Conservation (phyloP, 805 yeast genomes). For the Cyberlindnera euphorbiiphila region DNA sequence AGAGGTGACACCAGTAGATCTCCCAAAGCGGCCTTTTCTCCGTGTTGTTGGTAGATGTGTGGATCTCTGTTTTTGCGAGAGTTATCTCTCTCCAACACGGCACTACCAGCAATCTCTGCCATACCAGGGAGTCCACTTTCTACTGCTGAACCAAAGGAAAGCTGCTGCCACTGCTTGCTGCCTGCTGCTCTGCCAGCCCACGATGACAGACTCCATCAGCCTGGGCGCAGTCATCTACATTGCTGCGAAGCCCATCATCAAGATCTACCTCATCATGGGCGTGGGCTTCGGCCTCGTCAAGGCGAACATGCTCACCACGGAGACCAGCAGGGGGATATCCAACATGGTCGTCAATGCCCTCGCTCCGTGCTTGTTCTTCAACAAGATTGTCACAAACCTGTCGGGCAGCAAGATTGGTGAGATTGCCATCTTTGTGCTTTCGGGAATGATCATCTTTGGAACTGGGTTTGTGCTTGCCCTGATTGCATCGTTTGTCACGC, state of each 20-base stretch:
- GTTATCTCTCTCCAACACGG: too few relatives aligned
- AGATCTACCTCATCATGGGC: constrained; percentile 24
- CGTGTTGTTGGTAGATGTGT: too few relatives aligned
- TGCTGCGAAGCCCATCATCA: constrained; percentile 26
- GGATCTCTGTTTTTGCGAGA: too few relatives aligned
- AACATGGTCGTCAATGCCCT: constrained; percentile 50
- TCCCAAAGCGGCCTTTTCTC: too few relatives aligned
- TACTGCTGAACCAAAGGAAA: too few relatives aligned
- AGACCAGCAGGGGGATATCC: constrained; percentile 49
- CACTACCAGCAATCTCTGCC: too few relatives aligned
- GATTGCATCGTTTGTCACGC: constrained; percentile 34
- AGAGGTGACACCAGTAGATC: too few relatives aligned
- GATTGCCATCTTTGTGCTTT: constrained; percentile 40
- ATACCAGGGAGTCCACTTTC: too few relatives aligned
- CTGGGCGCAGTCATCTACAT: constrained; percentile 24
- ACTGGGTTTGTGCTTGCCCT: constrained; percentile 39
- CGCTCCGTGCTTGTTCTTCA: constrained; percentile 51
- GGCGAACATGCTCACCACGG: constrained; percentile 39
- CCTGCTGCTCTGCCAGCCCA: too few relatives aligned
- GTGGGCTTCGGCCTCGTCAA: constrained; percentile 22
- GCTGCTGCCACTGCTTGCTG: too few relatives aligned
- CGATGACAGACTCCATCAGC: neutral
- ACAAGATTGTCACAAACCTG: constrained; percentile 48
- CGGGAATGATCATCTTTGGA: constrained; percentile 30
- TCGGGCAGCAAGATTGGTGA: constrained; percentile 48